phyloP scores from a whole-genome alignment of 129 eudicot genomes.

The Pseudognaphalium luteoalbum region DNA sequence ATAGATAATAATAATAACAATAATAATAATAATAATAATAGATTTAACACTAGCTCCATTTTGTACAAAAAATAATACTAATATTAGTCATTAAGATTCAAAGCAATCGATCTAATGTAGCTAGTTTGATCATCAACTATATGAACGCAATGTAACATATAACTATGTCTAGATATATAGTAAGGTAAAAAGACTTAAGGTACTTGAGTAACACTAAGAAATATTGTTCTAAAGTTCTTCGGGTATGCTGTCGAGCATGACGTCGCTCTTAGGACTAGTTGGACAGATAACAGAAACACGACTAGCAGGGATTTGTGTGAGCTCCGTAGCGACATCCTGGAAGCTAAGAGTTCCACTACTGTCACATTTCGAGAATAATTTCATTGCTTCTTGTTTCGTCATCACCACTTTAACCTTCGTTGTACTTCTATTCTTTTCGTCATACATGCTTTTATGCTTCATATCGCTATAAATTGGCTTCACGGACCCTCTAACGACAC shows the following conservation, averaged over 20 bases:
- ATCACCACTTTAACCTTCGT: slow-evolving; percentile 33
- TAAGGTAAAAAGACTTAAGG: background rate
- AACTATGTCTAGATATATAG: background rate
- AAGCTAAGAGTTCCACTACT: slow-evolving; percentile 22
- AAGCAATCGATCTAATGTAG: no score
- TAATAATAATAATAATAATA: no score
- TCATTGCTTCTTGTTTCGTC: slow-evolving; percentile 38
- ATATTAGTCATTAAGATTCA: no score
- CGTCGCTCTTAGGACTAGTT: background rate
- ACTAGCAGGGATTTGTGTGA: slow-evolving; percentile 17
- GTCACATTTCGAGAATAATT: slow-evolving; percentile 32
- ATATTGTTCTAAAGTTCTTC: slow-evolving; percentile 18
- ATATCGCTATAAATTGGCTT: background rate
- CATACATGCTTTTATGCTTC: background rate
- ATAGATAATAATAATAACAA: no score
- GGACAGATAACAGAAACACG: slow-evolving; percentile 20
- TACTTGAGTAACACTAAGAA: background rate
- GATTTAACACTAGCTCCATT: no score
- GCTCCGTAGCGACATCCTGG: slow-evolving; percentile 24
- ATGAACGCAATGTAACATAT: no score
- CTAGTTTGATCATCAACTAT: background rate
- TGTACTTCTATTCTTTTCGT: background rate
- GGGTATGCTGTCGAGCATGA: slow-evolving; percentile 18
- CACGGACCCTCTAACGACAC: background rate
- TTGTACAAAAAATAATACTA: no score